phyloP scores from a whole-genome alignment of 805 yeast species.

The Candida ovalis region DNA sequence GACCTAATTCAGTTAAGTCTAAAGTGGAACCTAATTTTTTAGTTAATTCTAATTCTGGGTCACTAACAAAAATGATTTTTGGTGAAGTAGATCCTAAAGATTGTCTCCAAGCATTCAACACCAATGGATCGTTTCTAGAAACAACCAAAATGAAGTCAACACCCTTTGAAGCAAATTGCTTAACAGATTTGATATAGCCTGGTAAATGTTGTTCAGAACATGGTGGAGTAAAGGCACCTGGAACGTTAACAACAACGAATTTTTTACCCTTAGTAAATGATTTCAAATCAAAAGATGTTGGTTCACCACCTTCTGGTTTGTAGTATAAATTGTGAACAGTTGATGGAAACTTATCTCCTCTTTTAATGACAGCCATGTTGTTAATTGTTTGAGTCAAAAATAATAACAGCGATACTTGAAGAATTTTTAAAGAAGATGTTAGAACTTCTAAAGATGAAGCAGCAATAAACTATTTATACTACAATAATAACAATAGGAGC shows the following conservation, averaged over 20 bases:
- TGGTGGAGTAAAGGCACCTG: constrained; percentile 87
- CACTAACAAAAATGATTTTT: constrained; percentile 57
- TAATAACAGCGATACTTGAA: background rate
- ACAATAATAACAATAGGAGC: background rate
- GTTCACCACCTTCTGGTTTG: constrained; percentile 33
- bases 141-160: constrained; percentile 61
- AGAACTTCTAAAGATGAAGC: background rate
- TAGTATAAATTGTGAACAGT: constrained; percentile 31
- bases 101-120: constrained; percentile 65
- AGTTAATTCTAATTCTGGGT: constrained; percentile 56
- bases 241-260: constrained; percentile 70
- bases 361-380: constrained; percentile 18
- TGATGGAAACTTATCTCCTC: constrained; percentile 35
- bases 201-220: constrained; percentile 73
- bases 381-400: background rate
- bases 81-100: constrained; percentile 33
- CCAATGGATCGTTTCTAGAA: constrained; percentile 71
- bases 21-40: constrained; percentile 53
- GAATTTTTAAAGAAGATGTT: background rate
- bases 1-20: constrained; percentile 50
- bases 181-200: constrained; percentile 49
- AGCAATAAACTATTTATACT: background rate
- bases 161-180: constrained; percentile 52
- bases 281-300: constrained; percentile 32
- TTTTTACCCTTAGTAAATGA: constrained; percentile 39